Percentiles rank a stretch among this genome's conserved stretches.
These are phyloP conservation scores for Casuarina glauca DNA, from an alignment of 306 rosid species.

Conservation along the genomic window DNA sequence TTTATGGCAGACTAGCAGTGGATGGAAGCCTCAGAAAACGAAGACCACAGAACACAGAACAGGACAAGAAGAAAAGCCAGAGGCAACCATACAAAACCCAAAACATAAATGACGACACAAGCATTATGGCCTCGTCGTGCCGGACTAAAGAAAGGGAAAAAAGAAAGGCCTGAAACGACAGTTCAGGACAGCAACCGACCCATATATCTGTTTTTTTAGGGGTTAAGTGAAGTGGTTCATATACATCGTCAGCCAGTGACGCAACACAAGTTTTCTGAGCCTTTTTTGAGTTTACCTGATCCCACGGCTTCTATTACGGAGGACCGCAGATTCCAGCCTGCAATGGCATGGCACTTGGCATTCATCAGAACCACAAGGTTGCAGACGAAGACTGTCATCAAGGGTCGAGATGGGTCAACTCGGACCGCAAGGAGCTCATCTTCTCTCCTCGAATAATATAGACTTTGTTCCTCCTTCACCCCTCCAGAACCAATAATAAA, in stretches of 20 bases:
- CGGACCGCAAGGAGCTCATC: neutral
- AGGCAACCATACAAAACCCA: no score
- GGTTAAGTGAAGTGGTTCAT: neutral
- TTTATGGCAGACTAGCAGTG: no score
- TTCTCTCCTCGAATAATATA: neutral
- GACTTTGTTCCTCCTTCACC: neutral
- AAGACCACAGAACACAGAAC: no score
- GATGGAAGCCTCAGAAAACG: no score
- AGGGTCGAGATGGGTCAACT: constrained; percentile 1
- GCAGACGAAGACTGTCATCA: neutral
- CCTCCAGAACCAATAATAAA: neutral
- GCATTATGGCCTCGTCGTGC: no score
- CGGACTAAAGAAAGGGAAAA: no score
- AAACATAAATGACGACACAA: no score
- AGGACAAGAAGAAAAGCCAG: no score
- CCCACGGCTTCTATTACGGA: neutral
- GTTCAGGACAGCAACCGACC: no score
- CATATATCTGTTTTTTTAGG: no score
- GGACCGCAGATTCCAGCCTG: neutral
- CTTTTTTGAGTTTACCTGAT: neutral
- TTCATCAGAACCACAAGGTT: neutral
- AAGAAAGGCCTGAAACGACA: no score
- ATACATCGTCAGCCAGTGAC: neutral
- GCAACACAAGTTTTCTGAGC: neutral
- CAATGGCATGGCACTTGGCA: neutral